Evolutionary conservation across 345 rosid genomes (phyloP).

Genomic region (Eucalyptus rudis): DNA sequence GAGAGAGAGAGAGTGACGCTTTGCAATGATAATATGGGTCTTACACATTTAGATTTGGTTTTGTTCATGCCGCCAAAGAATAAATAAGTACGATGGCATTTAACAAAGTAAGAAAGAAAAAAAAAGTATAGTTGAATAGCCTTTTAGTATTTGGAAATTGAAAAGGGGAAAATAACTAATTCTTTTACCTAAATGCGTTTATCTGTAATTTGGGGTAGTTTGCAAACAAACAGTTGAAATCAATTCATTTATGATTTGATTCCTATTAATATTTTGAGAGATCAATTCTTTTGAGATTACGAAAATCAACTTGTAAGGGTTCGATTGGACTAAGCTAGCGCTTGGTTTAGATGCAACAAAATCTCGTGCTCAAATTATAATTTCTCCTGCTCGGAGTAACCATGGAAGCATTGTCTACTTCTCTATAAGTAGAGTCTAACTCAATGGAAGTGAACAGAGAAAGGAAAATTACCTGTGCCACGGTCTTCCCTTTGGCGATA

Average conservation of each 20-base stretch:
- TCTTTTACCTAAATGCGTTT: background rate
- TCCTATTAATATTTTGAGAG: background rate
- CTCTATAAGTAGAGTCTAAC: background rate
- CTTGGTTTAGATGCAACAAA: too few species aligned
- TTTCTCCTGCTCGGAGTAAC: background rate
- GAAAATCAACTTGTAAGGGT: background rate
- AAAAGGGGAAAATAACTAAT: background rate
- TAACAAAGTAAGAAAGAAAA: background rate
- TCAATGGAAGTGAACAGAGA: background rate
- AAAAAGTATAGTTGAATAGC: background rate
- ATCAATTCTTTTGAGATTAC: background rate
- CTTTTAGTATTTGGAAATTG: background rate
- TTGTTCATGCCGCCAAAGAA: background rate
- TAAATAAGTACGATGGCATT: background rate
- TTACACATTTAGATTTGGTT: background rate
- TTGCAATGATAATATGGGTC: background rate
- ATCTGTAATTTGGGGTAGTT: background rate
- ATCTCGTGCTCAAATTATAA: background rate
- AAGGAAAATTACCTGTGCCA: background rate
- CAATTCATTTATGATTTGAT: background rate
- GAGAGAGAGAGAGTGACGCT: too few species aligned
- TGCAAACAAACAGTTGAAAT: background rate
- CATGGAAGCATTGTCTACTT: background rate
- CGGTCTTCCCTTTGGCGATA: background rate
- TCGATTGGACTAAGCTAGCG: background rate